These are phyloP conservation scores for Pecoramyces ruminantium DNA, from an alignment of 192 early-diverging fungal species.

Conservation along the genomic window DNA sequence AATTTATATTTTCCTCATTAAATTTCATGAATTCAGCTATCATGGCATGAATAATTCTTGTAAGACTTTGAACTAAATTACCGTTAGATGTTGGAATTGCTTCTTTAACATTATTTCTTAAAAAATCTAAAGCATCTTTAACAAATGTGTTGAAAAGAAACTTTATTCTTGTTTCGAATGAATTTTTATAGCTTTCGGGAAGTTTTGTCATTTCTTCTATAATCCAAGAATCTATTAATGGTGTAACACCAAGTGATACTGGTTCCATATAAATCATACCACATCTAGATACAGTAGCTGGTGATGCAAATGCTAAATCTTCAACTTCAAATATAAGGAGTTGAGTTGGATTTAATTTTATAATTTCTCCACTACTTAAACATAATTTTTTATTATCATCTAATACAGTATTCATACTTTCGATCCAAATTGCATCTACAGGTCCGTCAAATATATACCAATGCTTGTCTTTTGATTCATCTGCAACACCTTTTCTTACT, in stretches of 20 bases:
- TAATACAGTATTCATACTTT: conserved; percentile 45
- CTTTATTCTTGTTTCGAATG: conserved; percentile 18
- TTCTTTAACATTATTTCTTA: conserved; percentile 18
- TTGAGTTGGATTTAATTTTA: conserved; percentile 40
- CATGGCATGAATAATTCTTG: conserved; percentile 26
- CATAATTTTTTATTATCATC: conserved; percentile 47
- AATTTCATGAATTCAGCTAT: conserved; percentile 9
- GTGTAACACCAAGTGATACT: conserved; percentile 22
- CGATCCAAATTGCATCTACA: conserved; percentile 44
- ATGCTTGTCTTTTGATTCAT: conserved; percentile 27
- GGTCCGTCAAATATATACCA: conserved; percentile 47
- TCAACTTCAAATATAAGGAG: conserved; percentile 47
- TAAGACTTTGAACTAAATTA: conserved; percentile 25
- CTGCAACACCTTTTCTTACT: conserved; percentile 29
- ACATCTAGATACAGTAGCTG: conserved; percentile 38
- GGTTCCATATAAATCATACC: conserved; percentile 52
- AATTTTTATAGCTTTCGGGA: conserved; percentile 32
- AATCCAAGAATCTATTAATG: conserved; percentile 25
- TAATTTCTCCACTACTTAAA: conserved; percentile 41
- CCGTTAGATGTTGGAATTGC: conserved; percentile 25
- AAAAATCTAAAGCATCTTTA: neutral
- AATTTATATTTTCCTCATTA: conserved; percentile 18
- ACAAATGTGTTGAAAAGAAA: neutral
- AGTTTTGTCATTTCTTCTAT: conserved; percentile 5
- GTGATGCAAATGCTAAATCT: conserved; percentile 41